Conservation (phyloP, 768 basidiomycete genomes). For the Tricholoma saponaceum region DNA sequence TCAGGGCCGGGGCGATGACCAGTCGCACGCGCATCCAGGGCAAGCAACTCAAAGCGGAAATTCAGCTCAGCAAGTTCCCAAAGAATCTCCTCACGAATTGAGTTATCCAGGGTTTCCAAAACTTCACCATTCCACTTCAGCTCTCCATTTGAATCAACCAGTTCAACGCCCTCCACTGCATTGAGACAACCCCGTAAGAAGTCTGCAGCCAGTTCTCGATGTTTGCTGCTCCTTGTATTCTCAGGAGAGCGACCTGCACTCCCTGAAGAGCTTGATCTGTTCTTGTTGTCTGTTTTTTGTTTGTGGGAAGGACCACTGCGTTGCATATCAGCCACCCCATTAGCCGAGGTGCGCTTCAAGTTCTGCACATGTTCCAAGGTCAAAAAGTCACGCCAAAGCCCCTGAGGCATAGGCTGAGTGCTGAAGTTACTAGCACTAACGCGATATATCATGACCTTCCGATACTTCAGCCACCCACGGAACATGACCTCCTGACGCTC, state of each 20-base stretch:
- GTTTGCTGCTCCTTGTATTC: not conserved
- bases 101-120: not conserved
- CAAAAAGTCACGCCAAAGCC: not conserved
- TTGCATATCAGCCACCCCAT: no score
- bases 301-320: no score
- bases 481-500: not conserved
- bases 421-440: not conserved
- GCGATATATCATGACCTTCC: not conserved
- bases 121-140: not conserved
- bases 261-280: not conserved
- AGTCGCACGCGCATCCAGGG: constrained; percentile 10
- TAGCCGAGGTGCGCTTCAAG: no score
- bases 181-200: not conserved
- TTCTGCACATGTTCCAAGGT: not conserved
- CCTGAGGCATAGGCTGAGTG: not conserved
- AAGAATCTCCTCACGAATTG: constrained; percentile 8
- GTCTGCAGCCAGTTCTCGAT: no score
- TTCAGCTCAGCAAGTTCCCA: constrained; percentile 16
- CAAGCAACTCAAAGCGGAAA: constrained; percentile 14
- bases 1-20: constrained; percentile 1
- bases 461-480: not conserved
- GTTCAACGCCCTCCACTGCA: not conserved
- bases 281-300: no score
- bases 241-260: not conserved
- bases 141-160: not conserved